Evolutionary conservation across 352 stramenopile species (phyloP).

Genomic region (Pythium rhizo-oryzae): DNA sequence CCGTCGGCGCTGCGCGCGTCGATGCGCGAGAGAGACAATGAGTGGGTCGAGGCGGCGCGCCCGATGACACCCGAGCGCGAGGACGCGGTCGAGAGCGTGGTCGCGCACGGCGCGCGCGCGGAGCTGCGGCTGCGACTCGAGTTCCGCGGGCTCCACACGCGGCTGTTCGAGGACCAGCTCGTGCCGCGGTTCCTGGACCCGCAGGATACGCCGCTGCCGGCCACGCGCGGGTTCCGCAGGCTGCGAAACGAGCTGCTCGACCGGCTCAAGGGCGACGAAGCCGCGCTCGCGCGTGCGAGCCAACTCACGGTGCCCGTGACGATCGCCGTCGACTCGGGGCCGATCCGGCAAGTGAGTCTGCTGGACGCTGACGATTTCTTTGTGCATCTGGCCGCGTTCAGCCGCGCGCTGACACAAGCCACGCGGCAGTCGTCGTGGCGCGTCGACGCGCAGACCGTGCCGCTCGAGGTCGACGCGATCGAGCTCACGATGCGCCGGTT

Average conservation of each 20-base stretch:
- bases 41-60: background rate
- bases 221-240: background rate
- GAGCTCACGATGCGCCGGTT: constrained; percentile 6
- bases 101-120: background rate
- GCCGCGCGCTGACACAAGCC: background rate
- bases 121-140: constrained; percentile 9
- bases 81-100: background rate
- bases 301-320: background rate
- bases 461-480: constrained; percentile 1
- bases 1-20: background rate
- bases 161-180: constrained; percentile 1
- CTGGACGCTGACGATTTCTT: constrained; percentile 21
- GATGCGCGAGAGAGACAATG: background rate
- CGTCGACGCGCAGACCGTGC: background rate
- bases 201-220: background rate
- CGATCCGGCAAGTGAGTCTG: constrained; percentile 6
- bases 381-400: constrained; percentile 1
- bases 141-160: constrained; percentile 7
- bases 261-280: background rate
- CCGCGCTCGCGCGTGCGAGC: background rate
- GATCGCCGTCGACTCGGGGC: background rate
- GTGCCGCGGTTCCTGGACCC: background rate
- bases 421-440: background rate
- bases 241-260: background rate
- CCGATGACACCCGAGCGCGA: background rate